Evolutionary conservation across 2,329 filamentous ascomycete genomes (phyloP).

Genomic region (Xylaria sp.): DNA sequence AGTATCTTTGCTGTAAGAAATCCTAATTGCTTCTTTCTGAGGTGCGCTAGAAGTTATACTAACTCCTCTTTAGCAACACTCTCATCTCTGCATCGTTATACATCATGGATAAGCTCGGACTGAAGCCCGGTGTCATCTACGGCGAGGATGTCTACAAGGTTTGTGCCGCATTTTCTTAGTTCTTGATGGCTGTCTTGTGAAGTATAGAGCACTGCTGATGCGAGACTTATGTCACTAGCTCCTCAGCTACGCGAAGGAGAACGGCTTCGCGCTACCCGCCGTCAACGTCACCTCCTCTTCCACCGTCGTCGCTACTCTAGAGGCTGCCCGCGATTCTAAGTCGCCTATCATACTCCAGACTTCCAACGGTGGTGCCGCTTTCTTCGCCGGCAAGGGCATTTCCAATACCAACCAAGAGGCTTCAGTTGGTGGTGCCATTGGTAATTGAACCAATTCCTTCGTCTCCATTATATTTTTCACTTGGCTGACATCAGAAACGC

Average conservation of each 20-base stretch:
- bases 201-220: constrained; percentile 13
- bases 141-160: constrained; percentile 44
- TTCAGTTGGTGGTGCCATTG: constrained; percentile 84
- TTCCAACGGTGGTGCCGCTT: constrained; percentile 92
- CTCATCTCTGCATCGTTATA: constrained; percentile 1
- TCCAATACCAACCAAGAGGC: constrained; percentile 83
- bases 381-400: constrained; percentile 91
- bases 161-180: constrained; percentile 16
- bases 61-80: background rate
- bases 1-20: constrained; percentile 5
- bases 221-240: constrained; percentile 27
- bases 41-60: constrained; percentile 10
- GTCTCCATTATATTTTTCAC: background rate
- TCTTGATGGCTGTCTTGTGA: background rate
- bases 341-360: constrained; percentile 92
- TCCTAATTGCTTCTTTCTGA: constrained; percentile 10
- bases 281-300: constrained; percentile 96
- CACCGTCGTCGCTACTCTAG: constrained; percentile 84
- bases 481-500: constrained; percentile 22
- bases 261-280: constrained; percentile 88
- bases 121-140: constrained; percentile 46
- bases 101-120: constrained; percentile 38
- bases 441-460: constrained; percentile 21
- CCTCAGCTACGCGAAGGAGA: constrained; percentile 57
- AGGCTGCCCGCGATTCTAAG: constrained; percentile 93